These are phyloP conservation scores for Phtheirospermum japonicum DNA, from an alignment of 257 asterid genomes.

Conservation along the genomic window DNA sequence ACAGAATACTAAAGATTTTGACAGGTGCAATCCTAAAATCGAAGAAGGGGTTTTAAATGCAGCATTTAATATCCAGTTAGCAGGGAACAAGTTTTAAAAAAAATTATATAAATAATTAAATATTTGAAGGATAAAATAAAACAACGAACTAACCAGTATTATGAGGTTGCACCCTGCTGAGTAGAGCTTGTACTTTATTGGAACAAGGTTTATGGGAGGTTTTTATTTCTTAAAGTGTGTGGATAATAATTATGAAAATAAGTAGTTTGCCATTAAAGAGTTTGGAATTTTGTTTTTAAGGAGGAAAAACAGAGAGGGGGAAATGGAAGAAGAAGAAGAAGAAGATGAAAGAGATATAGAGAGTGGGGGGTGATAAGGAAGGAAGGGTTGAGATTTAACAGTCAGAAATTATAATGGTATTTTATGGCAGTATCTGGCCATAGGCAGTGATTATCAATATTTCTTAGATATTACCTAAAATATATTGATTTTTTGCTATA, in stretches of 20 bases:
- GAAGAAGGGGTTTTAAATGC: conserved; percentile 37
- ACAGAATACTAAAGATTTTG: conserved; percentile 2
- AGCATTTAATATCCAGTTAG: conserved; percentile 36
- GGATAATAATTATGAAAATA: conserved; percentile 27
- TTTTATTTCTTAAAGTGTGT: conserved; percentile 9
- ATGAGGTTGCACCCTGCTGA: conserved; percentile 33
- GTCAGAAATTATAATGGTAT: conserved; percentile 59
- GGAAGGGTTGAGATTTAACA: conserved; percentile 93
- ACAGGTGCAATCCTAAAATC: conserved; percentile 14
- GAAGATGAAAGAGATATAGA: conserved; percentile 8
- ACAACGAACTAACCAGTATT: conserved; percentile 18
- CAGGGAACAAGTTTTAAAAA: too few relatives aligned
- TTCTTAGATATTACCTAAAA: not conserved
- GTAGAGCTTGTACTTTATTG: conserved; percentile 17
- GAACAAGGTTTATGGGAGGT: not conserved
- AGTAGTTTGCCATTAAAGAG: conserved; percentile 34
- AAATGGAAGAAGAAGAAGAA: not conserved
- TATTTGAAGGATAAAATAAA: not conserved
- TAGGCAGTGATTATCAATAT: conserved; percentile 26
- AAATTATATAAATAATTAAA: not conserved
- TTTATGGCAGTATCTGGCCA: conserved; percentile 59
- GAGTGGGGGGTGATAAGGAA: conserved; percentile 69
- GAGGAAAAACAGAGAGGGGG: conserved; percentile 22
- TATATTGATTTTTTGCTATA: not conserved
- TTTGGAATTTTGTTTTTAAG: not conserved